Conservation (phyloP, 2,329 filamentous ascomycete species). For the Lasiodiplodia sp. region DNA sequence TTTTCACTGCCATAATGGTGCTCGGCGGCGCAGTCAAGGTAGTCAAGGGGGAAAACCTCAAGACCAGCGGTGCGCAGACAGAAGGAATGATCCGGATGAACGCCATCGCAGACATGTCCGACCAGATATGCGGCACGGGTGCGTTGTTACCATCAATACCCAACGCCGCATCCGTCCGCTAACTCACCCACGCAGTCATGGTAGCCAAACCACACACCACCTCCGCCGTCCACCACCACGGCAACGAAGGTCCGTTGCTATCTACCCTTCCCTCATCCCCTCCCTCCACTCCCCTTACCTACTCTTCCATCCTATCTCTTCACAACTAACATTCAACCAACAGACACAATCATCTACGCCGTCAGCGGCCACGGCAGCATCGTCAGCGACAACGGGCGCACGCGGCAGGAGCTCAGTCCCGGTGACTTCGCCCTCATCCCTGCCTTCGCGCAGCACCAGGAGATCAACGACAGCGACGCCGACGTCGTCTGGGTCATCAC, state of each 20-base stretch:
- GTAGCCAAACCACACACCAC: slow-evolving; percentile 68
- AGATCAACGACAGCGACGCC: slow-evolving; percentile 69
- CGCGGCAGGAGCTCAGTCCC: slow-evolving; percentile 63
- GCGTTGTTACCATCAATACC: slow-evolving; percentile 40
- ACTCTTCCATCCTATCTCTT: not conserved
- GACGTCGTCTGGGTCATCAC: slow-evolving; percentile 72
- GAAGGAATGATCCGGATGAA: slow-evolving; percentile 58
- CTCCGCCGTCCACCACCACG: slow-evolving; percentile 73
- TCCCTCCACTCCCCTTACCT: slow-evolving; percentile 6
- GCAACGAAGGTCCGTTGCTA: slow-evolving; percentile 64
- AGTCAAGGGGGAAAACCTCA: slow-evolving; percentile 1
- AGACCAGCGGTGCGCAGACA: slow-evolving; percentile 53
- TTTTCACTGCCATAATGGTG: slow-evolving; percentile 9
- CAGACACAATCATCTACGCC: slow-evolving; percentile 74
- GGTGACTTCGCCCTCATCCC: slow-evolving; percentile 77
- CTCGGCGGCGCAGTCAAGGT: slow-evolving; percentile 29
- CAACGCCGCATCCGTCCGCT: not conserved
- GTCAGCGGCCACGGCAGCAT: slow-evolving; percentile 68
- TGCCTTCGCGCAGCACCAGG: slow-evolving; percentile 74
- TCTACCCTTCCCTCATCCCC: not conserved
- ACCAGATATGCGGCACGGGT: slow-evolving; percentile 72
- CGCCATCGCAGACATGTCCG: slow-evolving; percentile 70
- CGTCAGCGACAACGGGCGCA: slow-evolving; percentile 63
- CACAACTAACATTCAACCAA: not conserved
- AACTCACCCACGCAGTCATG: slow-evolving; percentile 57